Percentiles rank a stretch among this genome's conserved stretches.
Conservation (phyloP, 129 eudicot species). For the Dittrichia graveolens region DNA sequence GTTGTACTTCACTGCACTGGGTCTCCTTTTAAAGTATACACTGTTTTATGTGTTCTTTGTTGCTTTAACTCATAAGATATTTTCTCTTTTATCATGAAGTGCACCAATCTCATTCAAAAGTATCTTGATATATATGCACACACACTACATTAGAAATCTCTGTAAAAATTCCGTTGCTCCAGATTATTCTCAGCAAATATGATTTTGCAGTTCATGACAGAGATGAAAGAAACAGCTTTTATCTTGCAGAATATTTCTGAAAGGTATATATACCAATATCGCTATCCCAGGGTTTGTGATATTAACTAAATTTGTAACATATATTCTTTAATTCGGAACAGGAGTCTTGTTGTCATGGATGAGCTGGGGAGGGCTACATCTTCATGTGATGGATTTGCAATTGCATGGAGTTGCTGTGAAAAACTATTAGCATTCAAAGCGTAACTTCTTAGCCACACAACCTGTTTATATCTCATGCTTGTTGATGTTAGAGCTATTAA, state of each 20-base stretch:
- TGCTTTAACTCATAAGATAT: background rate
- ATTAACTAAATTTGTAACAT: background rate
- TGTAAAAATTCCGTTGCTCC: background rate
- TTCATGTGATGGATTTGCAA: constrained; percentile 95
- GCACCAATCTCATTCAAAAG: background rate
- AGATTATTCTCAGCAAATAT: constrained; percentile 14
- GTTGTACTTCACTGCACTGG: background rate
- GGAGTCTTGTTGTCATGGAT: constrained; percentile 96
- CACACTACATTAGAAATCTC: constrained; percentile 12
- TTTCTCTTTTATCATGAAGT: background rate
- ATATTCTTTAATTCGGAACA: constrained; percentile 36
- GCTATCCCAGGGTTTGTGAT: background rate
- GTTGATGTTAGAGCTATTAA: background rate
- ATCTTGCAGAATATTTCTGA: constrained; percentile 87
- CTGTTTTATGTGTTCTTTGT: constrained; percentile 3
- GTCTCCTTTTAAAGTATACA: too few relatives aligned
- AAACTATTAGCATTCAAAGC: constrained; percentile 80
- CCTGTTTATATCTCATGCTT: constrained; percentile 14
- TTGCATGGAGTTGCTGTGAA: constrained; percentile 99
- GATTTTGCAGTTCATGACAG: constrained; percentile 91
- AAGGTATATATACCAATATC: constrained; percentile 45
- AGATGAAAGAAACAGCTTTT: constrained; percentile 97
- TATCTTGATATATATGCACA: constrained; percentile 4
- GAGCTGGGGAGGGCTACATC: constrained; percentile 99
- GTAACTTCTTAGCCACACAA: constrained; percentile 44